These are phyloP conservation scores for Hyphopichia khmerensis DNA, from an alignment of 1,139 yeast genomes.

Conservation along the genomic window DNA sequence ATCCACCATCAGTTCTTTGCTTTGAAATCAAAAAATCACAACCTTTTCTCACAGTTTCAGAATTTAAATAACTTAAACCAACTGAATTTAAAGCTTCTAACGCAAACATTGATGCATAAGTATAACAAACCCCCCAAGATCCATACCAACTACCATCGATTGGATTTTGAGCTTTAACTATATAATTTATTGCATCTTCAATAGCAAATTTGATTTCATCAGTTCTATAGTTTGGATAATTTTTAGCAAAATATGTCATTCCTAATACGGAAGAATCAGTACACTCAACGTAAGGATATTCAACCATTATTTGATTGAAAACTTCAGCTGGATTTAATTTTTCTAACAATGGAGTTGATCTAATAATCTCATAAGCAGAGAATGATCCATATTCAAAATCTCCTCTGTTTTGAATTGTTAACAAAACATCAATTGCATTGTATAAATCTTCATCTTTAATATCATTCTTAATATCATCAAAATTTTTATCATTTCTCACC, in stretches of 20 bases:
- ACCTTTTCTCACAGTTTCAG: constrained; percentile 63
- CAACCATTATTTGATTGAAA: constrained; percentile 97
- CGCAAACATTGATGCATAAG: constrained; percentile 98
- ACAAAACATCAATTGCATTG: constrained; percentile 61
- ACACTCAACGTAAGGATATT: constrained; percentile 97
- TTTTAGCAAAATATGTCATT: constrained; percentile 69
- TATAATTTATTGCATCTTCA: constrained; percentile 69
- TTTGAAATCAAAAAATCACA: constrained; percentile 80
- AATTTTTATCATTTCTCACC: constrained; percentile 69
- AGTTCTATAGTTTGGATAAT: constrained; percentile 61
- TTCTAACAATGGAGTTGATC: constrained; percentile 78
- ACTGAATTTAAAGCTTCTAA: constrained; percentile 82
- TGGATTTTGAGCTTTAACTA: constrained; percentile 59
- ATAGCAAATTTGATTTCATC: constrained; percentile 69
- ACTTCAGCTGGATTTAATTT: constrained; percentile 93
- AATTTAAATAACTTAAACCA: constrained; percentile 61
- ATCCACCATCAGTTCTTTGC: constrained; percentile 90
- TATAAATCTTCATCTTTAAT: constrained; percentile 55
- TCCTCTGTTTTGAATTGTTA: constrained; percentile 74
- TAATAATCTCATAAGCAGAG: constrained; percentile 85
- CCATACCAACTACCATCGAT: constrained; percentile 97
- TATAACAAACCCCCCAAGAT: constrained; percentile 95
- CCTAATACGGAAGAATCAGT: constrained; percentile 95
- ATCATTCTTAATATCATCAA: constrained; percentile 36
- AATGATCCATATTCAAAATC: constrained; percentile 86